Base-by-base conservation (phyloP, 208 protist genomes). In the Porcisia deanei region DNA sequence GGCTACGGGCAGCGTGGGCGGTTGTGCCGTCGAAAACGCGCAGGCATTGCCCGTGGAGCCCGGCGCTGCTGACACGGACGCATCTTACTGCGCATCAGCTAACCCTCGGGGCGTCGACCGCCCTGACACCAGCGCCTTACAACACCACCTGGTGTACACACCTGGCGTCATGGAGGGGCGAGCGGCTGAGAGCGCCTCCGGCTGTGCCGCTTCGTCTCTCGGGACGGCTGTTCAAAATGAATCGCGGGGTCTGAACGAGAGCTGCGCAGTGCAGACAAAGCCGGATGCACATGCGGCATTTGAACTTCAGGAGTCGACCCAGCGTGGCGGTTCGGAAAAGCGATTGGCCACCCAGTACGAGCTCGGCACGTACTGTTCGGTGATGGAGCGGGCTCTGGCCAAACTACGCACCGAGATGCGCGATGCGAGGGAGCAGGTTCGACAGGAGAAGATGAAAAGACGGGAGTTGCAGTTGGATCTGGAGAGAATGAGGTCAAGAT, bases 321-420 rank as follows among this genome's bases (percentile, higher is more conserved):
- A 66, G 34, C 71, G 70, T 3, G 63, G 54, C 9, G 8, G 54
- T 7, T 79, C 73, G 8, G 77, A 82, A 65, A 74, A 77, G 37
- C 73, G 57, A 10, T 59, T 64, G 0, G 76, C 74, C 43, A 70
- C 75, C 30, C 76, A 68, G 10, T 85, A 88, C 55, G 87, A 93
- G 61, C 83, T 89, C 45, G 82, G 86, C 67, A 86, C 85, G 3
- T 94, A 94, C 67, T 80, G 73, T 3, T 37, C 77, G 10, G 86
- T 88, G 57, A 91, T 94, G 83, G 83, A 94, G 53, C 74, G 76
- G 9, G 85, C 85, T 22, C 79, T 94, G 85, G 34, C 74, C 18
- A 74, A 81, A 55, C 68, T 94, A 25, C 83, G 89, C 0, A 49
- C 59, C 2, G 89, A 94, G 71, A 54, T 89, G 70, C 78, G 79